A percentile compares a stretch with the other conserved stretches of the same genome.
Conservation (phyloP, 2,329 filamentous ascomycete genomes). For the Dactylonectria estremocensis region DNA sequence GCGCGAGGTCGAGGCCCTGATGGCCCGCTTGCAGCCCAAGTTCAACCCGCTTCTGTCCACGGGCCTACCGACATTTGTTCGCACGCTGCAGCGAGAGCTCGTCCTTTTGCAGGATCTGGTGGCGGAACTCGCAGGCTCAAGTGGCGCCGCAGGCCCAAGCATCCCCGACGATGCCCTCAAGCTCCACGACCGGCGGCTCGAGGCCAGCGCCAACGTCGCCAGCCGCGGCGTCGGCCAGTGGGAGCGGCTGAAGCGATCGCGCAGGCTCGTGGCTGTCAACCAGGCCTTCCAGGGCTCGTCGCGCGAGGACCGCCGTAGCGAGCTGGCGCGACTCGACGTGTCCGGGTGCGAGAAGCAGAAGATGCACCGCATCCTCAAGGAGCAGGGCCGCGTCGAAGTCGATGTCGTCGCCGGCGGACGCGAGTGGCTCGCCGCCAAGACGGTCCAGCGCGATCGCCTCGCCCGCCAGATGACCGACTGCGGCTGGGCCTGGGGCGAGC, state of each 20-base stretch:
- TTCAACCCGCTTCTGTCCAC: conserved; percentile 28
- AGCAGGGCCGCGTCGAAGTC: conserved; percentile 53
- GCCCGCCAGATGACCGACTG: conserved; percentile 58
- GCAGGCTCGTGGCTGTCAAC: conserved; percentile 50
- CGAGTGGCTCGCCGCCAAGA: conserved; percentile 54
- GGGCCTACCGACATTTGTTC: conserved; percentile 43
- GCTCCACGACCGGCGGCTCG: conserved; percentile 38
- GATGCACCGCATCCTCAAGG: conserved; percentile 52
- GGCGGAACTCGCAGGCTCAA: conserved; percentile 25
- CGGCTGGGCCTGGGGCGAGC: conserved; percentile 60
- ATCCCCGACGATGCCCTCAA: conserved; percentile 30
- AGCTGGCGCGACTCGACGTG: conserved; percentile 42
- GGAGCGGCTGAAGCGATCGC: conserved; percentile 53
- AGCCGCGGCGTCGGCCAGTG: conserved; percentile 48
- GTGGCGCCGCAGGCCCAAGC: conserved; percentile 15
- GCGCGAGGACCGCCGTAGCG: conserved; percentile 43
- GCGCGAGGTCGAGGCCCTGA: conserved; percentile 24
- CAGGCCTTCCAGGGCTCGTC: conserved; percentile 53
- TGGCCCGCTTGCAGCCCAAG: conserved; percentile 17
- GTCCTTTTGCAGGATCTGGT: conserved; percentile 29
- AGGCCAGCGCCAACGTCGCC: conserved; percentile 43
- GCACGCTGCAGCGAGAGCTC: conserved; percentile 39
- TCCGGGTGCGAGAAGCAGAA: conserved; percentile 47
- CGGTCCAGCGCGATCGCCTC: conserved; percentile 52
- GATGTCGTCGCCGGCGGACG: conserved; percentile 54